These are phyloP conservation scores for Borealophlyctis nickersoniae DNA, from an alignment of 192 early-diverging fungal genomes.

Conservation along the genomic window DNA sequence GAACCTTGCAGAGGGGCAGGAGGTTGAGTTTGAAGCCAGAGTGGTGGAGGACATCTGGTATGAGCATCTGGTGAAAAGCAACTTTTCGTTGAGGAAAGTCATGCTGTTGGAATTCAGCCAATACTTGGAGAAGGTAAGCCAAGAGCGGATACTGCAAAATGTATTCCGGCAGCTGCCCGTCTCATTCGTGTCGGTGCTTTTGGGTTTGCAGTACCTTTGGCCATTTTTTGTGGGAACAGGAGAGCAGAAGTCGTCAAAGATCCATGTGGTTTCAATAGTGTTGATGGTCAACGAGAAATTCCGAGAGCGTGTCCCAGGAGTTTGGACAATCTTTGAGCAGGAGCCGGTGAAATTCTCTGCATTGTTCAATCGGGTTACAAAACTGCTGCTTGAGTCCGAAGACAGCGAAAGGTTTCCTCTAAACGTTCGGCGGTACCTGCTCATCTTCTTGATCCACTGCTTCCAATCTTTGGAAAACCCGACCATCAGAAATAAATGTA, in stretches of 20 bases:
- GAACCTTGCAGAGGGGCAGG: background rate
- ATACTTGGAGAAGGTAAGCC: constrained; percentile 57
- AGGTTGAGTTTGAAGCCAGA: constrained; percentile 33
- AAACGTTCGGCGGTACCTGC: constrained; percentile 45
- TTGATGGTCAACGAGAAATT: constrained; percentile 91
- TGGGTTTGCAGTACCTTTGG: constrained; percentile 70
- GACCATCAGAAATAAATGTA: constrained; percentile 70
- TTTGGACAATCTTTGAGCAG: constrained; percentile 27
- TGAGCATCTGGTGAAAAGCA: constrained; percentile 48
- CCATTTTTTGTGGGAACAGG: constrained; percentile 52
- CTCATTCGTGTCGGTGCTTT: too few relatives aligned
- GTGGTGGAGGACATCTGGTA: constrained; percentile 63
- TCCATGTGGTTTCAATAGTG: constrained; percentile 73
- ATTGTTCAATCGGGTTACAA: constrained; percentile 56
- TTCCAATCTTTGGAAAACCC: constrained; percentile 82
- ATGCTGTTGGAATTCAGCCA: constrained; percentile 73
- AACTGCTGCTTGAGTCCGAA: constrained; percentile 36
- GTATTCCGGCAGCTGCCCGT: constrained; percentile 10
- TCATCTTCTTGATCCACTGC: constrained; percentile 77
- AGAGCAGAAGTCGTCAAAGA: constrained; percentile 19
- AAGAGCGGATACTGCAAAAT: background rate
- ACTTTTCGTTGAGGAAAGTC: constrained; percentile 57
- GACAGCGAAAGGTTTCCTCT: constrained; percentile 23
- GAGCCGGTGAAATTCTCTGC: constrained; percentile 46
- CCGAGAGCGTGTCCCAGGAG: constrained; percentile 56